Base-by-base conservation (phyloP, 768 basidiomycete genomes). In the Pisolithus orientalis region DNA sequence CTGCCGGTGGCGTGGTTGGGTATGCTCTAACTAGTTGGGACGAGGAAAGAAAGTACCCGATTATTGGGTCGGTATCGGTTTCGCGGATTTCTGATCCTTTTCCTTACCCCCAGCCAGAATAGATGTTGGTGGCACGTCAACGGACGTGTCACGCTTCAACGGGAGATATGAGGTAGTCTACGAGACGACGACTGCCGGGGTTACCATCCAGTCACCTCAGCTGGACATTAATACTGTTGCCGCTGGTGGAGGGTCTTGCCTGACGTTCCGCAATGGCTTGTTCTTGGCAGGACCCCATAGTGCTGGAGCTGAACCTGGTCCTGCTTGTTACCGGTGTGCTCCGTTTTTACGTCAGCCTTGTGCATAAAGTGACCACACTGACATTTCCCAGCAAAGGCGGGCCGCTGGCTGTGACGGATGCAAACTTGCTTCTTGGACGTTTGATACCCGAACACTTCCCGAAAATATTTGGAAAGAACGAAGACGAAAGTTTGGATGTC, bases 221-320 rank as follows among this genome's bases (percentile, higher is more conserved):
- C 79, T 97, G 16, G 94, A 96, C 61, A 94, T 97, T 68, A 95
- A 95, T 65, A 93, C 91, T 5, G 93, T 96, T 45, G 94, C 94
- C 6, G 94, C 95, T 0, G 94, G 95, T 3, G 94, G 94, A 42
- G 95, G 94, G 0, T 91, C 89, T 1, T 87, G 94, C 59, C 72
- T 97, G 45, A 85, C 82, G 3, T 97, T 90, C 76, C 78, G 84
- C 25, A 94, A 95, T 59, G 94, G 94, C 1, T 76, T 98, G 21
- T 96, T 96, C 73, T 73, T 83, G 16, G 87, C 90, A 16, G 95
- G 95, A 0, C 95, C 95, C 0, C 86, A 94, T 61, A 94, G 90
- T 52, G 94, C 94, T 4, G 92, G 91, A 17, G 93, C 94, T 1
- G 82, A 96, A 57, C 95, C 95, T 4, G 94, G 95, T 1, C 95